A percentile compares a stretch with the other conserved stretches of the same genome.
Evolutionary conservation across 192 early-diverging fungal genomes (phyloP).

Genomic region (Backusella westeae): DNA sequence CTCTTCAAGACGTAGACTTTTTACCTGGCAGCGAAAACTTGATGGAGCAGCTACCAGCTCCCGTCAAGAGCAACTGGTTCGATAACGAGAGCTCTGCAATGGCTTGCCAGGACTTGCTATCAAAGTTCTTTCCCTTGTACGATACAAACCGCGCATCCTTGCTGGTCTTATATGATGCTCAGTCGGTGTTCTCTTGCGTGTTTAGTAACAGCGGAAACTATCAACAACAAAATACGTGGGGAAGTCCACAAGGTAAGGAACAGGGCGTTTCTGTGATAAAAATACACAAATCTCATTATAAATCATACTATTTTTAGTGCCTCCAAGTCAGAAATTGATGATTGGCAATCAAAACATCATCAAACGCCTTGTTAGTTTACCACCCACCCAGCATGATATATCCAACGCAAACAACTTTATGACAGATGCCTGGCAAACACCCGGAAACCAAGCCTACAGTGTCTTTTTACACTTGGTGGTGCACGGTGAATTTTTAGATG

Average conservation of each 20-base stretch:
- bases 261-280: background rate
- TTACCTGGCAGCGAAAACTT: background rate
- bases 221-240: constrained; percentile 14
- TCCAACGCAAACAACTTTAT: constrained; percentile 34
- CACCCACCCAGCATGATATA: constrained; percentile 43
- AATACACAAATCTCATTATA: background rate
- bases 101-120: constrained; percentile 39
- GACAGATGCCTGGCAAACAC: constrained; percentile 53
- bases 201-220: constrained; percentile 8
- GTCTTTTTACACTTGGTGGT: constrained; percentile 22
- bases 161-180: constrained; percentile 37
- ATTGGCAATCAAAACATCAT: constrained; percentile 23
- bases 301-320: background rate
- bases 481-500: constrained; percentile 33
- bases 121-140: constrained; percentile 41
- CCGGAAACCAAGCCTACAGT: constrained; percentile 19
- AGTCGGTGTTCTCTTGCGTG: constrained; percentile 40
- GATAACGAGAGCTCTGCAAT: constrained; percentile 35
- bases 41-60: constrained; percentile 10
- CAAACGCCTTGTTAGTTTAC: constrained; percentile 24
- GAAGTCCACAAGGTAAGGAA: constrained; percentile 15
- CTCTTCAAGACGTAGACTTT: constrained; percentile 36
- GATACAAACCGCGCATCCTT: constrained; percentile 39
- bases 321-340: background rate
- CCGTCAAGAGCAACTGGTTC: constrained; percentile 38